phyloP scores from a whole-genome alignment of 495 filamentous ascomycete species.

The Rostrohypoxylon terebratum region DNA sequence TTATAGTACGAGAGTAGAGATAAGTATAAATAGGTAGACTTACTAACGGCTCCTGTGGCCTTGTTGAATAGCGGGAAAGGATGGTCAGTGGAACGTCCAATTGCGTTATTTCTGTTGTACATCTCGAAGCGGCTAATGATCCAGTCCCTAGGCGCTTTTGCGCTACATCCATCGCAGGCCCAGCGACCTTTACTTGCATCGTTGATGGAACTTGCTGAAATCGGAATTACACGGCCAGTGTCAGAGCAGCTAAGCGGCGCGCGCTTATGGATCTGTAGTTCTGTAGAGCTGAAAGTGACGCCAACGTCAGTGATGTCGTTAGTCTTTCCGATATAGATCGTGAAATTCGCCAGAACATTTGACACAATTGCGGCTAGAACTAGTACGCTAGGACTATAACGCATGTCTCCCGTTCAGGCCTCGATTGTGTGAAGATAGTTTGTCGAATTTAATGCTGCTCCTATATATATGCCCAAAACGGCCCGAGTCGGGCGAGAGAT shows the following conservation, averaged over 20 bases:
- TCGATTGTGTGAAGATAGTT: neutral
- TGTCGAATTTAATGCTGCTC: constrained; percentile 21
- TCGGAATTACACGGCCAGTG: constrained; percentile 28
- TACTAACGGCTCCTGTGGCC: constrained; percentile 43
- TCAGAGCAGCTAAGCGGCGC: constrained; percentile 39
- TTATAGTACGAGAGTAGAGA: neutral
- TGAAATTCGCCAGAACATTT: constrained; percentile 21
- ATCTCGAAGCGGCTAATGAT: constrained; percentile 38
- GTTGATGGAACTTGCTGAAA: constrained; percentile 34
- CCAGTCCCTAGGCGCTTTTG: constrained; percentile 34
- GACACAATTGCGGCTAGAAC: neutral
- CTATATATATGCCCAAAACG: constrained; percentile 7
- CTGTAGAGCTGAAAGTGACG: constrained; percentile 27
- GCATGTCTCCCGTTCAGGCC: constrained; percentile 10
- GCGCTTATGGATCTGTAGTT: constrained; percentile 34
- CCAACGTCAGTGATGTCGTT: constrained; percentile 42
- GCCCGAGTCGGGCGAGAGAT: constrained; percentile 18
- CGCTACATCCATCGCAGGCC: constrained; percentile 42
- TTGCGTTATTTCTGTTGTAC: constrained; percentile 34
- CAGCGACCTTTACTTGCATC: constrained; percentile 42
- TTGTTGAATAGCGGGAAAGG: constrained; percentile 34
- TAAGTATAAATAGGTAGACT: neutral
- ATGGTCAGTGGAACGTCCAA: constrained; percentile 30
- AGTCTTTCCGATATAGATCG: constrained; percentile 33
- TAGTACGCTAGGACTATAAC: neutral